Conservation (phyloP, 768 basidiomycete species). For the Suillus tomentosus region DNA sequence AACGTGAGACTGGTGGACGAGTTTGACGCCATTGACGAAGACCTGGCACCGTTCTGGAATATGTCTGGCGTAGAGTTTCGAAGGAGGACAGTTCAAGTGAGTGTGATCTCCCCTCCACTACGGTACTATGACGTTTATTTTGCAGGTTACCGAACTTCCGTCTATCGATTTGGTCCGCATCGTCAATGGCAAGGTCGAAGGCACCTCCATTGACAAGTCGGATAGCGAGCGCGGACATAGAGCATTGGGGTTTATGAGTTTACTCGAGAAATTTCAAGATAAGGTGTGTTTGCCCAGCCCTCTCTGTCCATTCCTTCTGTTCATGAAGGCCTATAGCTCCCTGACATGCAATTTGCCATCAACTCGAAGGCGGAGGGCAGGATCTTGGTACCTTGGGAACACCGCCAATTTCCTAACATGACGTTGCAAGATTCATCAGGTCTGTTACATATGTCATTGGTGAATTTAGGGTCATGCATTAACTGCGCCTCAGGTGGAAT, state of each 20-base stretch:
- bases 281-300: constrained; percentile 44
- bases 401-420: constrained; percentile 69
- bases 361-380: constrained; percentile 94
- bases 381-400: constrained; percentile 92
- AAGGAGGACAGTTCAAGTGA: constrained; percentile 59
- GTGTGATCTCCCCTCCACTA: constrained; percentile 15
- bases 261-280: constrained; percentile 71
- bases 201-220: constrained; percentile 55
- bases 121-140: not conserved
- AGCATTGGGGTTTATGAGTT: constrained; percentile 72
- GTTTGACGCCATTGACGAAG: constrained; percentile 77
- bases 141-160: constrained; percentile 73
- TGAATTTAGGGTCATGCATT: constrained; percentile 4
- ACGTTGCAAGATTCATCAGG: constrained; percentile 46
- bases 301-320: not conserved
- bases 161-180: constrained; percentile 89
- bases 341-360: constrained; percentile 93
- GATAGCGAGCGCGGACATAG: constrained; percentile 76
- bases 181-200: constrained; percentile 57
- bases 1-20: constrained; percentile 85
- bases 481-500: constrained; percentile 43
- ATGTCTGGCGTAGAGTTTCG: constrained; percentile 74
- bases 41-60: constrained; percentile 85
- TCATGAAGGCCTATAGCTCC: constrained; percentile 52
- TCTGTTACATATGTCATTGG: constrained; percentile 17